Evolutionary conservation across 208 protist species (phyloP).

Genomic region (Acanthamoeba royreba): DNA sequence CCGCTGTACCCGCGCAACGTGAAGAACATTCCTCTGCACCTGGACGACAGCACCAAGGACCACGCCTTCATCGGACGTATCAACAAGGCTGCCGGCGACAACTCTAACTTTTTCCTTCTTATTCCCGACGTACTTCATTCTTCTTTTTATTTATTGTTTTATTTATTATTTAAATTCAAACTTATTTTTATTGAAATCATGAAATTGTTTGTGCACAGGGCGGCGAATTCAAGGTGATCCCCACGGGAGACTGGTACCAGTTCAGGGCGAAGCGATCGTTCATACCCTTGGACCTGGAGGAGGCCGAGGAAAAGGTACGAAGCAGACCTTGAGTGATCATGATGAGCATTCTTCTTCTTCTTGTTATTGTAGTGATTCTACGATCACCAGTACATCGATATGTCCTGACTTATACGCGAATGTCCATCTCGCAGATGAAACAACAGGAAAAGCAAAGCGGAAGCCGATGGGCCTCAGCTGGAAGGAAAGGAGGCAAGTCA

Average conservation of each 20-base stretch:
- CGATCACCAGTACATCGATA: background rate
- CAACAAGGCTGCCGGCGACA: slow-evolving; percentile 27
- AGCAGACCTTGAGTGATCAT: no score
- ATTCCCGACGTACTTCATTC: background rate
- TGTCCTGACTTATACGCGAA: no score
- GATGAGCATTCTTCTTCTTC: background rate
- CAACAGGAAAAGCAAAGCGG: background rate
- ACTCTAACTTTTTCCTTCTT: background rate
- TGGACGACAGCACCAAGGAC: background rate
- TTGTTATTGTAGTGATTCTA: background rate
- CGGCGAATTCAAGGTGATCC: slow-evolving; percentile 17
- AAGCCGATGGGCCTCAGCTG: background rate
- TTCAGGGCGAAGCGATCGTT: slow-evolving; percentile 22
- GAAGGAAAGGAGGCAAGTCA: background rate
- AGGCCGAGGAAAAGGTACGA: background rate
- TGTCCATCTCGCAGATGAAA: background rate
- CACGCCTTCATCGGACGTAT: background rate
- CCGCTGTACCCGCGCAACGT: background rate
- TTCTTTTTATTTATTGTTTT: background rate
- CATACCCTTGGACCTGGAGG: background rate
- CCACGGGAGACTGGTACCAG: background rate
- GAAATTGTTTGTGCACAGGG: background rate
- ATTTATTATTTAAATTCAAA: background rate
- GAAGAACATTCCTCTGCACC: slow-evolving; percentile 11
- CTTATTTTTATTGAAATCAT: background rate